A percentile compares a stretch with the other conserved stretches of the same genome.
Conservation (phyloP, 2,329 filamentous ascomycete species). For the Podosphaera xanthii region DNA sequence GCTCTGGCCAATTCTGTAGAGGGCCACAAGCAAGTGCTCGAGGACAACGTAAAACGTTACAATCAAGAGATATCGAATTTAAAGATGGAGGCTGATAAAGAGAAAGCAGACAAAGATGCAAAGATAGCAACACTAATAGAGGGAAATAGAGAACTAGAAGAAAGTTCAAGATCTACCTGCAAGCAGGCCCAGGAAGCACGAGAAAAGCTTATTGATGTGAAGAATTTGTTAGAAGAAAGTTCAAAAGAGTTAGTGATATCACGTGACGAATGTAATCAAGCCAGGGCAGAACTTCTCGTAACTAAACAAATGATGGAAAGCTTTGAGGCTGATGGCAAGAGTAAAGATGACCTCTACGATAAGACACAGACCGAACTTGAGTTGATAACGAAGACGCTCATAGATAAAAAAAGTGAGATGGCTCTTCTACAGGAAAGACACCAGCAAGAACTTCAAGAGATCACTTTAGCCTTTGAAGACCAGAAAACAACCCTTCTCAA, state of each 20-base stretch:
- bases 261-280: constrained; percentile 12
- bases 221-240: constrained; percentile 22
- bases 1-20: constrained; percentile 24
- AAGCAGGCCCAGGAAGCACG: constrained; percentile 22
- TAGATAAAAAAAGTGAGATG: constrained; percentile 6
- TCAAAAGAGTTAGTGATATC: constrained; percentile 22
- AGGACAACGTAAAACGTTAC: constrained; percentile 24
- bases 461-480: constrained; percentile 35
- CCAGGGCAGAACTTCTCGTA: constrained; percentile 23
- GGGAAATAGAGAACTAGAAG: constrained; percentile 27
- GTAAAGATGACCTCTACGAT: constrained; percentile 13
- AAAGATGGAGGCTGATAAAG: constrained; percentile 22
- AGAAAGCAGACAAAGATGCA: constrained; percentile 2
- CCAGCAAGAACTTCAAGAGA: constrained; percentile 30
- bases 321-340: constrained; percentile 21
- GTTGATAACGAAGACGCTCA: constrained; percentile 12
- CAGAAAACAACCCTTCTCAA: no score
- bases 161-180: constrained; percentile 20
- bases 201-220: constrained; percentile 9
- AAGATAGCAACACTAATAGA: background rate
- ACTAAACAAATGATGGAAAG: constrained; percentile 27
- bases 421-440: constrained; percentile 14
- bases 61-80: constrained; percentile 29
- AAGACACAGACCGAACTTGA: constrained; percentile 14
- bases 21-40: constrained; percentile 23